Evolutionary conservation across 169 alveolate species (phyloP), one percentile per base, ranked within the genome.

Genomic region (Plasmodium yoelii): DNA sequence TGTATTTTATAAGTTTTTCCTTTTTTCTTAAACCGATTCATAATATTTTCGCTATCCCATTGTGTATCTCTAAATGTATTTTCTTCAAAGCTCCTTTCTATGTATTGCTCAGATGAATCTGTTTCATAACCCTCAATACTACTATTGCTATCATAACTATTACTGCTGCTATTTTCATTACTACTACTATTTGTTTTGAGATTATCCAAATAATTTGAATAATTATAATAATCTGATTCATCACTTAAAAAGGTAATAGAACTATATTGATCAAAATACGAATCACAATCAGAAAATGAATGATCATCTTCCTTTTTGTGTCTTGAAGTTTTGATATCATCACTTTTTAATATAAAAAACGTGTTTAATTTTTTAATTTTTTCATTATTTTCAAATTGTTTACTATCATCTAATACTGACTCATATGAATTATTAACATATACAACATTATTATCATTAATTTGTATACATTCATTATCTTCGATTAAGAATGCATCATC

Each of bases 181-280:
- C 49, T 65, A 55, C 63, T 15, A 10, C 34, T 39, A 24, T 63
- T 26, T 26, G 22, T 26, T 63, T 39, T 63, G 72, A 63, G 8
- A 47, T 63, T 4, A 10, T 24, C 39, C 49, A 77, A 57, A 34
- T 12, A 18, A 19, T 77, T 75, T 1, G 77, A 39, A 28, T 77
- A 77, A 28, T 64, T 63, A 1, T 46, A 74, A 57, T 64, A 77
- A 57, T 77, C 47, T 4, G 88, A 63, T 18, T 77, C 73, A 39
- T 77, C 77, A 77, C 88, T 77, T 26, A 77, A 65, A 64, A 77
- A 77, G 39, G 67, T 42, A 22, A 77, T 77, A 13, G 88, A 77
- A n/a, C 88, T 77, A 18, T 69, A n/a, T 28, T 61, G 26, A 28
- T 77, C 88, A n/a, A 77, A 77, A 77, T 63, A 63, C 0, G 88